A percentile compares a stretch with the other conserved stretches of the same genome.
Conservation (phyloP, 306 rosid species). For the Lithocarpus polystachyus region DNA sequence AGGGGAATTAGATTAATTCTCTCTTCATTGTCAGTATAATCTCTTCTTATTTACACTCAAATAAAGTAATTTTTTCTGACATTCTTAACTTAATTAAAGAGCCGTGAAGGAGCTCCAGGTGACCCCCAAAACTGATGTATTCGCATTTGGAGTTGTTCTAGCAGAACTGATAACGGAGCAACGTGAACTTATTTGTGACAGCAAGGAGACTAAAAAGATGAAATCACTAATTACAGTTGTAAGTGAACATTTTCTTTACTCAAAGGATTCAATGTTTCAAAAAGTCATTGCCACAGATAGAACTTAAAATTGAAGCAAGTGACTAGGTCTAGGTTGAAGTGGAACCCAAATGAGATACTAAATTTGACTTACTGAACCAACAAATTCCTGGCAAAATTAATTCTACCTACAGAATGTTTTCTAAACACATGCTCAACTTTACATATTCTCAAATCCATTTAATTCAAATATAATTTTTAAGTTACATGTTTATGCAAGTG, state of each 20-base stretch:
- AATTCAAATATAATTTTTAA: too few relatives aligned
- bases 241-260: conserved; percentile 18
- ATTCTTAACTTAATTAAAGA: conserved; percentile 27
- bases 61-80: conserved; percentile 14
- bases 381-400: too few relatives aligned
- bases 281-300: background rate
- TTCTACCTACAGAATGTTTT: too few relatives aligned
- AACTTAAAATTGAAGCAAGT: background rate
- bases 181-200: too few relatives aligned
- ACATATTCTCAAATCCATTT: too few relatives aligned
- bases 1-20: background rate
- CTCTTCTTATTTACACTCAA: background rate
- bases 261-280: background rate
- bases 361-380: too few relatives aligned
- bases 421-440: too few relatives aligned
- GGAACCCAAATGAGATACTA: too few relatives aligned
- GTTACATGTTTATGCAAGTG: too few relatives aligned
- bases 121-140: conserved; percentile 80
- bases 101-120: conserved; percentile 82
- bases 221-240: conserved; percentile 60
- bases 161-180: too few relatives aligned
- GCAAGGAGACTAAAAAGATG: too few relatives aligned
- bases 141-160: background rate
- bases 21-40: background rate
- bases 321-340: too few relatives aligned